Evolutionary conservation across 768 basidiomycete genomes (phyloP), one percentile per base, ranked within the genome.

Genomic region (Grammothele lineata): DNA sequence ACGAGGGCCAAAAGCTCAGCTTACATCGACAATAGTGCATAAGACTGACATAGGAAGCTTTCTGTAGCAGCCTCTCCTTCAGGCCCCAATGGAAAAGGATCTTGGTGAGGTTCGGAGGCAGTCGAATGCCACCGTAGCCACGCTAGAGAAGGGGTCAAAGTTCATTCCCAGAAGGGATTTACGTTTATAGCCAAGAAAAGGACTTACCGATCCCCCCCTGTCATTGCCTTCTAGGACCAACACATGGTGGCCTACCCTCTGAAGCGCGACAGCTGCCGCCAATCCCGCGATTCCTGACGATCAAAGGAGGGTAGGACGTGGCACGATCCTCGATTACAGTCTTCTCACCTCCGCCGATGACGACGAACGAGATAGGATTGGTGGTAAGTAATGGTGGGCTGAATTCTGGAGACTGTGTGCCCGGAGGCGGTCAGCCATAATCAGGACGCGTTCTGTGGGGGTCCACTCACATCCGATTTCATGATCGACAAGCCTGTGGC

Each of bases 41-140:
- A 1, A 55, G 54, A 18, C 57, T 53, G 8, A 60, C 54, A 15
- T 51, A 48, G 22, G 57, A 37, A 12, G 55, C 56, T 2, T 60
- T 57, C 33, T 59, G 45, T 33, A 40, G 37, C 7, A 69, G 43
- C n/a, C 59, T 40, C n/a, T 53, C 43, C 18, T 48, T 48, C 43
- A 70, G 54, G 14, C 67, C 67, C 69, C 70, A 71, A 36, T 63
- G 59, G 23, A 60, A 57, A 22, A 70, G 59, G 1, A 71, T 60
- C 44, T 68, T 65, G 36, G 64, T 62, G 58, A 67, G 57, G 43
- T 70, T 71, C 1, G 70, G 69, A 23, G 68, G 62, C 42, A 69
- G 53, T 2, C 66, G 56, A 22, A 64, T 41, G 4, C 66, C 66
- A 14, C 62, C 54, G 23, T 49, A n/a, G 2, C 51, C 48, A 18